These are phyloP conservation scores for Stephanodiscus minutulus DNA, from an alignment of 108 stramenopile species.

Conservation along the genomic window DNA sequence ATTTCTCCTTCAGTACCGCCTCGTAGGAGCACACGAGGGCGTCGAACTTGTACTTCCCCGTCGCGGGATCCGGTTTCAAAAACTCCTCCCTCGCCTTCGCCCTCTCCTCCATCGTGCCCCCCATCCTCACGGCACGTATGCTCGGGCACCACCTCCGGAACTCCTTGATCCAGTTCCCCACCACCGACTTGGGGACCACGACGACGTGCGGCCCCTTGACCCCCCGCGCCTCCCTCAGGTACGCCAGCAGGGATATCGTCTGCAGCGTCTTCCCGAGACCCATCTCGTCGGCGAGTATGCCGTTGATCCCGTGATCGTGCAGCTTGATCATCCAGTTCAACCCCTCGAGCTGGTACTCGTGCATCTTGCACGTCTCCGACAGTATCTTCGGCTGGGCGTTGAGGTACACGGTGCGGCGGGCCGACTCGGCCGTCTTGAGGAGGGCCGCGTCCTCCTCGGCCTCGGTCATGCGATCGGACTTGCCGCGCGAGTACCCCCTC, in stretches of 20 bases:
- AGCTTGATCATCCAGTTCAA: slow-evolving; percentile 99
- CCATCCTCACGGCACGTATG: slow-evolving; percentile 87
- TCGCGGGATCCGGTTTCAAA: slow-evolving; percentile 55
- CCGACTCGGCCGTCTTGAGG: slow-evolving; percentile 85
- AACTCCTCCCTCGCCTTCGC: slow-evolving; percentile 57
- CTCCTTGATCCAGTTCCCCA: slow-evolving; percentile 98
- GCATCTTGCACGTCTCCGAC: slow-evolving; percentile 87
- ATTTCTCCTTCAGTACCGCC: slow-evolving; percentile 89
- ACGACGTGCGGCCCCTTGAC: slow-evolving; percentile 95
- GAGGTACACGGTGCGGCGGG: slow-evolving; percentile 85
- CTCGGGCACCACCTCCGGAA: slow-evolving; percentile 93
- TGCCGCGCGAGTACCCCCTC: slow-evolving; percentile 60
- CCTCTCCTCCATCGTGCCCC: slow-evolving; percentile 94
- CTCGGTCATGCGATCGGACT: slow-evolving; percentile 89
- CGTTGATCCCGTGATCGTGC: slow-evolving; percentile 98
- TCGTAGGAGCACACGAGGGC: slow-evolving; percentile 97
- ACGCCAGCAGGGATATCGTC: slow-evolving; percentile 93
- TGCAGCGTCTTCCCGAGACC: slow-evolving; percentile 91
- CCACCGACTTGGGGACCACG: slow-evolving; percentile 95
- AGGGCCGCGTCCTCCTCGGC: slow-evolving; percentile 96
- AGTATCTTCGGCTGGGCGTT: slow-evolving; percentile 88
- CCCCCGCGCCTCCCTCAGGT: slow-evolving; percentile 85
- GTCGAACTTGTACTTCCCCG: slow-evolving; percentile 85
- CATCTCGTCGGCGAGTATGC: slow-evolving; percentile 99
- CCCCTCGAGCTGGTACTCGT: slow-evolving; percentile 98